Evolutionary conservation across 768 basidiomycete genomes (phyloP).

Genomic region (Termitomyces sp.): DNA sequence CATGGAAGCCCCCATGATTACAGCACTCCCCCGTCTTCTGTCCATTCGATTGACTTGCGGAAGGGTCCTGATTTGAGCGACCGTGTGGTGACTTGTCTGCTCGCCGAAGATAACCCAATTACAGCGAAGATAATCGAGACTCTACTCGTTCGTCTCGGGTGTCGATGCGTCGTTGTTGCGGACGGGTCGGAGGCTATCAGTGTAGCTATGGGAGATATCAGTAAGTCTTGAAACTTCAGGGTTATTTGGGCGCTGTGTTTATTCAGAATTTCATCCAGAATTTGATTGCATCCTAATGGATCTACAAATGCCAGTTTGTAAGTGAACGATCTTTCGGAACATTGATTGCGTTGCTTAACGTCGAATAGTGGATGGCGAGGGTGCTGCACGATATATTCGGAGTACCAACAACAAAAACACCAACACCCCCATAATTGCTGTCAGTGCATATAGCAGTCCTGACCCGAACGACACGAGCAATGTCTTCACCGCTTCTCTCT

Average conservation of each 20-base stretch:
- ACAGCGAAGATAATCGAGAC: constrained; percentile 98
- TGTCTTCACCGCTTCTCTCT: constrained; percentile 76
- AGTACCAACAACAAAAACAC: constrained; percentile 95
- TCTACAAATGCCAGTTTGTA: constrained; percentile 90
- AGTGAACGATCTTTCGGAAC: constrained; percentile 31
- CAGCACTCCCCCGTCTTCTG: constrained; percentile 77
- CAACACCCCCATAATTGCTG: constrained; percentile 87
- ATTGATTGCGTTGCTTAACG: constrained; percentile 1
- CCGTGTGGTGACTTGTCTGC: constrained; percentile 87
- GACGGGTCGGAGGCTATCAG: constrained; percentile 97
- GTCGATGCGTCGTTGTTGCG: constrained; percentile 91
- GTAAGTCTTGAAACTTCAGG: constrained; percentile 50
- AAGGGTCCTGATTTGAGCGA: constrained; percentile 78
- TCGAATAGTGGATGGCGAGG: constrained; percentile 80
- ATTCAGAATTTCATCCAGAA: constrained; percentile 48
- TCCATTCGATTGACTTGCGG: constrained; percentile 80
- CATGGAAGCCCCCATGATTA: constrained; percentile 39
- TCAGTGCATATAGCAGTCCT: constrained; percentile 81
- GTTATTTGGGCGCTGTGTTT: constrained; percentile 4
- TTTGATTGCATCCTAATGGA: constrained; percentile 97
- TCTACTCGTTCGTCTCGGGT: constrained; percentile 88
- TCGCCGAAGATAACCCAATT: constrained; percentile 98
- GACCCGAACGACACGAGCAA: constrained; percentile 65
- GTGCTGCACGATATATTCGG: constrained; percentile 95
- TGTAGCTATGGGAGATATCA: constrained; percentile 96